Percentiles rank a stretch among this genome's conserved stretches.
Conservation (phyloP, 179 eudicot species). For the Heliamphora pulchella region DNA sequence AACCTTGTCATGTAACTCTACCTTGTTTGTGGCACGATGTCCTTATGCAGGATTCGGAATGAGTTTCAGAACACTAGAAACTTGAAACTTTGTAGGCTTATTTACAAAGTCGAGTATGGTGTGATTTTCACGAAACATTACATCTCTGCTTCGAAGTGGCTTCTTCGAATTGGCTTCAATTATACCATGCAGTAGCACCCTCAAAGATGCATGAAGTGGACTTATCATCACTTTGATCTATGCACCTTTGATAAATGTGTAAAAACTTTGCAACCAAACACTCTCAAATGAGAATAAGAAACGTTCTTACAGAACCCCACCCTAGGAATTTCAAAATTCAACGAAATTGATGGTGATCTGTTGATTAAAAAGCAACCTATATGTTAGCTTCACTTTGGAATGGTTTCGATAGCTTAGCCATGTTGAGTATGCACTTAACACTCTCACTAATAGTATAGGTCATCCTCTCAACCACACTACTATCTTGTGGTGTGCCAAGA, state of each 20-base stretch:
- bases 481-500: neutral
- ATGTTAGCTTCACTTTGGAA: neutral
- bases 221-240: neutral
- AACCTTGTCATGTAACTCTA: no score
- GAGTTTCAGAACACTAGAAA: no score
- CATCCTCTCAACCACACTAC: neutral
- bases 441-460: neutral
- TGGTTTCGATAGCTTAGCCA: neutral
- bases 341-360: neutral
- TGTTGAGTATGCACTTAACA: neutral
- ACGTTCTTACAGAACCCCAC: neutral
- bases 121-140: no score
- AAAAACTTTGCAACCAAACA: slow-evolving; percentile 17
- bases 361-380: neutral
- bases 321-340: neutral
- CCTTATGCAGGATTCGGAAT: no score
- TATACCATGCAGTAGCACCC: no score
- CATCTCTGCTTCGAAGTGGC: no score
- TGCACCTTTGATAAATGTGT: slow-evolving; percentile 13
- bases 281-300: slow-evolving; percentile 5
- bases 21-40: no score
- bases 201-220: no score
- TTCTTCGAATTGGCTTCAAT: no score
- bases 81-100: no score
- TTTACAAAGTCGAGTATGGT: no score